These are phyloP conservation scores for Fusarium anguioides DNA, from an alignment of 2,329 filamentous ascomycete species.

Conservation along the genomic window DNA sequence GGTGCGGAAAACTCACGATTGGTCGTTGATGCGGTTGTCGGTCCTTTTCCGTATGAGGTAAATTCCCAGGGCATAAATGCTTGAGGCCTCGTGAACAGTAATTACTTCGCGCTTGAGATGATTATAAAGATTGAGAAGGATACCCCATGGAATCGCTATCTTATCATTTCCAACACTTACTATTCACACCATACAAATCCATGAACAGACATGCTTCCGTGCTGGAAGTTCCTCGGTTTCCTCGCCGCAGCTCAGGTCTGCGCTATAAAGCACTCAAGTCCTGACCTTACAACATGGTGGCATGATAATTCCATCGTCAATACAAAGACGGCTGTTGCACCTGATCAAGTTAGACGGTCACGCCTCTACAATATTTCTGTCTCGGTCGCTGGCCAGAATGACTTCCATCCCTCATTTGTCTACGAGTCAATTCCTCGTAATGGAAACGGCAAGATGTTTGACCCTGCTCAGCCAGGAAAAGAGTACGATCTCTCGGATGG, in stretches of 20 bases:
- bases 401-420: background rate
- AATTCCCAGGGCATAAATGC: too few species aligned
- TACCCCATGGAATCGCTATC: too few species aligned
- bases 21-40: too few species aligned
- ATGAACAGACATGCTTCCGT: accelerated
- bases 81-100: too few species aligned
- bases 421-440: background rate
- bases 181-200: too few species aligned
- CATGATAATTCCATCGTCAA: background rate
- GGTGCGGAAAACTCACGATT: too few species aligned
- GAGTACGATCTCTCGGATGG: background rate
- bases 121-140: too few species aligned
- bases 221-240: background rate
- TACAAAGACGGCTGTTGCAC: background rate
- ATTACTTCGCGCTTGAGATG: too few species aligned
- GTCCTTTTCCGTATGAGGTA: too few species aligned
- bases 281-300: background rate
- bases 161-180: too few species aligned
- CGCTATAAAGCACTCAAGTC: accelerated
- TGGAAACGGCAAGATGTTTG: background rate
- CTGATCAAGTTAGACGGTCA: background rate
- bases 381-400: background rate
- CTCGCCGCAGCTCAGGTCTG: background rate
- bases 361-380: background rate
- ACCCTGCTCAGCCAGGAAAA: background rate